phyloP scores from a whole-genome alignment of 768 basidiomycete genomes.

The Pleurotus pulmonarius region DNA sequence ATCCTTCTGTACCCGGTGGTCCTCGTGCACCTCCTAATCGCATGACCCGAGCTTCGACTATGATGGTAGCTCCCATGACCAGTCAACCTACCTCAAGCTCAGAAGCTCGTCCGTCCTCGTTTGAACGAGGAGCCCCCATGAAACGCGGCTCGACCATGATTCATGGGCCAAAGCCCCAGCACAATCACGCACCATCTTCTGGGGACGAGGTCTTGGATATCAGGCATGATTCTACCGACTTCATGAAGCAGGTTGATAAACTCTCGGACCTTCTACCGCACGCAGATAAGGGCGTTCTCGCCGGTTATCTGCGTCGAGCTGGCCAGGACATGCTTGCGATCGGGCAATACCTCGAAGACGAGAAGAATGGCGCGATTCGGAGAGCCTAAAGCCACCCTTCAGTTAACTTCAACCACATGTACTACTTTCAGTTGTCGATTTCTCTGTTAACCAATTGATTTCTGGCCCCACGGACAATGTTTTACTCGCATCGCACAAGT shows the following conservation, averaged over 20 bases:
- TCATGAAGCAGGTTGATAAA: constrained; percentile 66
- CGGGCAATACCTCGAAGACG: constrained; percentile 81
- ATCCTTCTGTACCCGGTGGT: constrained; percentile 67
- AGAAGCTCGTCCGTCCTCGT: constrained; percentile 8
- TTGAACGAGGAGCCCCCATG: constrained; percentile 22
- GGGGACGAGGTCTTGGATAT: constrained; percentile 27
- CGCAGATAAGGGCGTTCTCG: constrained; percentile 63
- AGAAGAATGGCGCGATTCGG: constrained; percentile 66
- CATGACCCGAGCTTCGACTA: constrained; percentile 64
- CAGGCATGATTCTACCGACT: constrained; percentile 42
- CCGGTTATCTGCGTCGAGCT: constrained; percentile 66
- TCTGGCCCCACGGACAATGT: not conserved
- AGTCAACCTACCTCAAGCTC: constrained; percentile 20
- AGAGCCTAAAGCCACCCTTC: constrained; percentile 12
- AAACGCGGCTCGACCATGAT: constrained; percentile 37
- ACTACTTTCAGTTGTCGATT: no score
- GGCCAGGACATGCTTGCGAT: constrained; percentile 85
- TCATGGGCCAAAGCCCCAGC: constrained; percentile 20
- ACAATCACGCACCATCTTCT: not conserved
- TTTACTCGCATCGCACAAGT: not conserved
- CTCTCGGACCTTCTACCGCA: constrained; percentile 69
- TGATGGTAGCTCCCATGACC: constrained; percentile 31
- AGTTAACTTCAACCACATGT: not conserved
- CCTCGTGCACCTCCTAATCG: constrained; percentile 68
- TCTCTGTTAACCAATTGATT: no score